Conservation (phyloP, 176 grass and related monocot species). For the sorghum (Sorghum bicolor) region DNA sequence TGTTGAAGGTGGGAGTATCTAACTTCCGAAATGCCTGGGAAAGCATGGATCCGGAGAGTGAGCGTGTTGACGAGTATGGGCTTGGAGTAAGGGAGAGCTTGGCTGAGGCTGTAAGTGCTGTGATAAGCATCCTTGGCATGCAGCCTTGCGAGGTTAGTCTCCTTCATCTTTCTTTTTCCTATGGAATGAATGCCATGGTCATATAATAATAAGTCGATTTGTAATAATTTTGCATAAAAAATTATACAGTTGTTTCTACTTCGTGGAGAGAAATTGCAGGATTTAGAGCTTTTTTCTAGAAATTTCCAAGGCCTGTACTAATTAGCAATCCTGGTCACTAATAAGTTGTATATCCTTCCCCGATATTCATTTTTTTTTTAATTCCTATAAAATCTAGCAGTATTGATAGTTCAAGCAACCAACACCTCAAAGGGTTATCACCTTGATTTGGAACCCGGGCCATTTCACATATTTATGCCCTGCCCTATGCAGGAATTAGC, state of each 20-base stretch:
- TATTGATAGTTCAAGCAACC: background rate
- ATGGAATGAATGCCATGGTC: background rate
- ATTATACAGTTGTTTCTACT: background rate
- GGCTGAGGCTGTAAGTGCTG: constrained; percentile 82
- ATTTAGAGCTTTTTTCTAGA: background rate
- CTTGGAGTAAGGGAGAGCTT: constrained; percentile 89
- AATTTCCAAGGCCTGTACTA: background rate
- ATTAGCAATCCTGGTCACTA: background rate
- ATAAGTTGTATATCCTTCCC: background rate
- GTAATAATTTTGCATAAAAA: background rate
- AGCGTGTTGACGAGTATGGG: constrained; percentile 86
- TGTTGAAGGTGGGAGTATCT: constrained; percentile 84
- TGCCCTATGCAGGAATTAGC: background rate
- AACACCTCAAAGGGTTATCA: background rate
- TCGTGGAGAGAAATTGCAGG: background rate
- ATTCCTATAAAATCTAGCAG: background rate
- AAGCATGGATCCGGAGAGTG: constrained; percentile 76
- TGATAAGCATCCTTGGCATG: constrained; percentile 92
- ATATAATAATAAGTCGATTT: background rate
- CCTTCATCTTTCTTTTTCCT: background rate
- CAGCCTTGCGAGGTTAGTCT: constrained; percentile 82
- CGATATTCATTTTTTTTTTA: background rate
- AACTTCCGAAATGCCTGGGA: constrained; percentile 99
- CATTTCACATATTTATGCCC: background rate
- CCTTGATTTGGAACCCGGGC: background rate